A percentile compares a stretch with the other conserved stretches of the same genome.
phyloP scores from a whole-genome alignment of 768 basidiomycete genomes.

The Boletellus ananas region DNA sequence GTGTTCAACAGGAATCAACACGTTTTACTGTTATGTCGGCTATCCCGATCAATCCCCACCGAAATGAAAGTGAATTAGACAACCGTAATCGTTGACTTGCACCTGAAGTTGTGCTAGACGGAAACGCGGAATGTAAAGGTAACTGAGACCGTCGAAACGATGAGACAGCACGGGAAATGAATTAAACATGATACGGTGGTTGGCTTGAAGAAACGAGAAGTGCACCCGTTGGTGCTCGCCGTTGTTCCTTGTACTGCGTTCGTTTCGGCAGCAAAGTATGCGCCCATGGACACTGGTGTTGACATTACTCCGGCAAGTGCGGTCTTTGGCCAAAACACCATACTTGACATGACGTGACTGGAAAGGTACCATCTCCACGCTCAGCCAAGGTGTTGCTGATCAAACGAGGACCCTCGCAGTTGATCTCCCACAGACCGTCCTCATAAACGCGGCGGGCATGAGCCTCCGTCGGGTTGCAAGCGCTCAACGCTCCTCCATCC shows the following conservation, averaged over 20 bases:
- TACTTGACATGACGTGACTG: conserved; percentile 11
- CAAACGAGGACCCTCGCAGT: conserved; percentile 27
- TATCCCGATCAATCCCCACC: background rate
- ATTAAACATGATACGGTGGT: too few relatives aligned
- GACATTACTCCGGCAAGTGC: too few relatives aligned
- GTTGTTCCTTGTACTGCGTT: too few relatives aligned
- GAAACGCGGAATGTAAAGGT: too few relatives aligned
- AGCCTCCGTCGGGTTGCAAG: background rate
- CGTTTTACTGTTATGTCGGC: background rate
- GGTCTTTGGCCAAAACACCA: too few relatives aligned
- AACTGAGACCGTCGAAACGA: too few relatives aligned
- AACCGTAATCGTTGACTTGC: background rate
- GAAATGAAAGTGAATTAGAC: background rate
- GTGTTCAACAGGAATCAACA: too few relatives aligned
- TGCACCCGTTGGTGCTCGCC: too few relatives aligned
- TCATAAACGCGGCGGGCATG: background rate
- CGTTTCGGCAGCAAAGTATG: too few relatives aligned
- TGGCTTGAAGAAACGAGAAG: too few relatives aligned
- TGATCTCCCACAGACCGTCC: conserved; percentile 11
- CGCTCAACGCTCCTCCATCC: background rate
- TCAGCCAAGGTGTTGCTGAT: background rate
- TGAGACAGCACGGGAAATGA: too few relatives aligned
- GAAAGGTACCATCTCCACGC: conserved; percentile 17
- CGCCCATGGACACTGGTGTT: too few relatives aligned
- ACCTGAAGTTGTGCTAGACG: background rate